Evolutionary conservation across 2,329 filamentous ascomycete genomes (phyloP).

Genomic region (Ceratocystis smalleyi): DNA sequence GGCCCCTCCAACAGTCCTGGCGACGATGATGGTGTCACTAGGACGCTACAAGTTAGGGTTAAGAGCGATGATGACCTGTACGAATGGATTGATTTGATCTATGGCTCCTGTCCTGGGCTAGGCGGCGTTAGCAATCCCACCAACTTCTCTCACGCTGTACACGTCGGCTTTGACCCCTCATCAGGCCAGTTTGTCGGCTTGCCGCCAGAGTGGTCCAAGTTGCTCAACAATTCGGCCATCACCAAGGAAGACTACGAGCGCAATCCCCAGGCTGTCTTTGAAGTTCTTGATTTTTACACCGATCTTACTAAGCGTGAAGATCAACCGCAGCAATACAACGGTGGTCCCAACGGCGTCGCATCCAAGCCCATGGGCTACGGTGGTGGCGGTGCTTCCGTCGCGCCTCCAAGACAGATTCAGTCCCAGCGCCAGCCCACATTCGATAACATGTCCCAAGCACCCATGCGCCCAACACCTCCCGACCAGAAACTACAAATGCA

Average conservation of each 20-base stretch:
- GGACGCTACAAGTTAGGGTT: conserved; percentile 79
- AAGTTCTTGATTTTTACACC: conserved; percentile 73
- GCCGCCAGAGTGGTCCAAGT: conserved; percentile 91
- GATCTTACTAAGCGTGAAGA: conserved; percentile 64
- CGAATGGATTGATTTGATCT: conserved; percentile 97
- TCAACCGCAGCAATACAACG: conserved; percentile 47
- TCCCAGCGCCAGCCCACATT: conserved; percentile 30
- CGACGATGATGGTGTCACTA: conserved; percentile 64
- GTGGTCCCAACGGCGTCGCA: conserved; percentile 45
- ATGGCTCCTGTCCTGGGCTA: conserved; percentile 92
- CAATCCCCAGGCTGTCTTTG: conserved; percentile 74
- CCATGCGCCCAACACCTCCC: conserved; percentile 10
- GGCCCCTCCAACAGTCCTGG: conserved; percentile 55
- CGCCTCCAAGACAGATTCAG: conserved; percentile 46
- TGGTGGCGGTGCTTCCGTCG: conserved; percentile 42
- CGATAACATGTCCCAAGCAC: conserved; percentile 10
- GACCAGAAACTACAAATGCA: conserved; percentile 13
- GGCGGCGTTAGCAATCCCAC: conserved; percentile 96
- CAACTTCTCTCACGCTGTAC: conserved; percentile 92
- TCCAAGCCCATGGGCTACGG: conserved; percentile 51
- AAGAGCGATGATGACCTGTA: conserved; percentile 95
- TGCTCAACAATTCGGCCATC: conserved; percentile 89
- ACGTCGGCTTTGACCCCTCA: conserved; percentile 91
- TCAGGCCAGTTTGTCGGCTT: conserved; percentile 90
- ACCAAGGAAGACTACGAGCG: conserved; percentile 98